These are phyloP conservation scores for Botrytis byssoidea DNA, from an alignment of 2,329 filamentous ascomycete species.

Conservation along the genomic window DNA sequence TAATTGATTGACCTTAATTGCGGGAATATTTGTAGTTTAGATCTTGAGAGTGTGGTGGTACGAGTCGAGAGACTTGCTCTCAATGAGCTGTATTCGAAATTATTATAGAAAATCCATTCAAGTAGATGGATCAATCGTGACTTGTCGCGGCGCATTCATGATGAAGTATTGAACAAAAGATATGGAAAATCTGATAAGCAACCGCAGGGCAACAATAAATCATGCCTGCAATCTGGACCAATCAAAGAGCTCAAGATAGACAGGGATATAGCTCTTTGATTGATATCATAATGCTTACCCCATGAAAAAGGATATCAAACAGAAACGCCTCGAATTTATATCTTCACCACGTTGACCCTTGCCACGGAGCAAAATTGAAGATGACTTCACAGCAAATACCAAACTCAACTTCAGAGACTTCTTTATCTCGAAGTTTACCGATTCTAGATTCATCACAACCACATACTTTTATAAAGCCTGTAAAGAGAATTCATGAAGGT, in stretches of 20 bases:
- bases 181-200: constrained; percentile 3
- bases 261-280: constrained; percentile 9
- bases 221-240: neutral
- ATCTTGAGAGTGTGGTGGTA: neutral
- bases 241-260: neutral
- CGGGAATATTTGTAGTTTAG: neutral
- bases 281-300: constrained; percentile 6
- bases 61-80: neutral
- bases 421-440: constrained; percentile 22
- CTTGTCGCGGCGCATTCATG: neutral
- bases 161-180: neutral
- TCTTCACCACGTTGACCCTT: neutral
- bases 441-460: constrained; percentile 48
- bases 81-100: neutral
- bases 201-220: neutral
- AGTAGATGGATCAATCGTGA: neutral
- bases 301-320: neutral
- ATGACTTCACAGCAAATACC: constrained; percentile 2
- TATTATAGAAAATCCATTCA: too few relatives aligned
- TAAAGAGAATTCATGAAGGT: constrained; percentile 81
- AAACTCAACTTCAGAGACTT: neutral
- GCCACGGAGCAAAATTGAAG: neutral
- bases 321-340: constrained; percentile 3
- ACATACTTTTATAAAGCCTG: constrained; percentile 64
- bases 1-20: neutral